A percentile compares a stretch with the other conserved stretches of the same genome.
These are phyloP conservation scores for Inga laurina DNA, from an alignment of 306 rosid genomes.

Conservation along the genomic window DNA sequence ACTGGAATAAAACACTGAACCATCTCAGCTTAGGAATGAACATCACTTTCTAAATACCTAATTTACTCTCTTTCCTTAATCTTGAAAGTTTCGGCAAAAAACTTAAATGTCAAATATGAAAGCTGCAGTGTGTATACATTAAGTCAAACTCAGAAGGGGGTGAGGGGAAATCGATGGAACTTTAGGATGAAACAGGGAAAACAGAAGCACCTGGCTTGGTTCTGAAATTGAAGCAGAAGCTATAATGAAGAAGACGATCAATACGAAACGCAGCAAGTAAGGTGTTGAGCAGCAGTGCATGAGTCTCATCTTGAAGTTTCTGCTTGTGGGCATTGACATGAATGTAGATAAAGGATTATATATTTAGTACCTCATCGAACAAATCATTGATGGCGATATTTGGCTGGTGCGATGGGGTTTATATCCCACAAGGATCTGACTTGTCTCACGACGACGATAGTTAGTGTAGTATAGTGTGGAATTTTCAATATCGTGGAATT, in stretches of 20 bases:
- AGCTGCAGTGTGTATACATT: not conserved
- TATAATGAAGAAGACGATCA: conserved; percentile 24
- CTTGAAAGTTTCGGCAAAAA: not conserved
- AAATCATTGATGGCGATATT: not conserved
- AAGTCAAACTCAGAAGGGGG: not conserved
- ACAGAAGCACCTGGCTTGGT: conserved; percentile 57
- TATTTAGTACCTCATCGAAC: not conserved
- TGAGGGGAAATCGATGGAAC: not conserved
- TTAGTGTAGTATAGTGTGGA: too few relatives aligned
- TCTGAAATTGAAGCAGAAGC: conserved; percentile 39
- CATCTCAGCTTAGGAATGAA: not conserved
- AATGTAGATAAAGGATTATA: not conserved
- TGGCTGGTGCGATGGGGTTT: not conserved
- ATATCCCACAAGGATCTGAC: not conserved
- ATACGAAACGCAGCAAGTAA: not conserved
- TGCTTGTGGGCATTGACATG: too few relatives aligned
- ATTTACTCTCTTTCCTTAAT: not conserved
- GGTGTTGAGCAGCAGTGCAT: conserved; percentile 3
- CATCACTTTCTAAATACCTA: not conserved
- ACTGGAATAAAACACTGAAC: not conserved
- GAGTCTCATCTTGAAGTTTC: not conserved
- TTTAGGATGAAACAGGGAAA: not conserved
- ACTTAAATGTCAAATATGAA: not conserved
- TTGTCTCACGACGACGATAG: not conserved
- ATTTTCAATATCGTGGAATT: too few relatives aligned